These are phyloP conservation scores for Russula earlei DNA, from an alignment of 768 basidiomycete genomes.

Conservation along the genomic window DNA sequence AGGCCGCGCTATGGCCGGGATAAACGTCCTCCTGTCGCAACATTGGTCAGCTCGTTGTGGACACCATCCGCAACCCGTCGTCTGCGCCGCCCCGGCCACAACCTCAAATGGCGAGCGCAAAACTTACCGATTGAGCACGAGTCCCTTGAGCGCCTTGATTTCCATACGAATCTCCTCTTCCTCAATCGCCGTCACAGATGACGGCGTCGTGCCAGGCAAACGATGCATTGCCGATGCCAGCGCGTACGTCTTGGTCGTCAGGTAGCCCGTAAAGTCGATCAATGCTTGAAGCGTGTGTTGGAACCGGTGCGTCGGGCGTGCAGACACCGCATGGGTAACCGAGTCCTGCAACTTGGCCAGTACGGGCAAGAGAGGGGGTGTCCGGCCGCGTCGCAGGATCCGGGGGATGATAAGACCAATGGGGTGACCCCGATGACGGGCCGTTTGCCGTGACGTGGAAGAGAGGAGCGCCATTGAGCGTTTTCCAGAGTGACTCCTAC, in stretches of 20 bases:
- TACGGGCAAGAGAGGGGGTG: slow-evolving; percentile 21
- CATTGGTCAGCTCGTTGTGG: neutral
- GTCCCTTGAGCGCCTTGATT: slow-evolving; percentile 67
- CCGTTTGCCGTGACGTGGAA: slow-evolving; percentile 30
- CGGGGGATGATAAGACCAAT: slow-evolving; percentile 35
- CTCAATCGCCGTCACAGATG: slow-evolving; percentile 26
- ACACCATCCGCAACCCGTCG: neutral
- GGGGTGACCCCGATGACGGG: slow-evolving; percentile 20
- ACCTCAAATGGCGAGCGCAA: neutral
- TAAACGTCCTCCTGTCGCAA: slow-evolving; percentile 16
- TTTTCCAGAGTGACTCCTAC: slow-evolving; percentile 49
- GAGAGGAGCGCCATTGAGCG: slow-evolving; percentile 41
- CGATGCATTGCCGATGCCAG: slow-evolving; percentile 24
- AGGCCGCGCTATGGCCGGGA: slow-evolving; percentile 11
- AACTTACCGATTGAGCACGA: slow-evolving; percentile 63
- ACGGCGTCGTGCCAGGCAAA: slow-evolving; percentile 17
- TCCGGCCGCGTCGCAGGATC: slow-evolving; percentile 21
- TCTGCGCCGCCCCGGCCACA: too few relatives aligned
- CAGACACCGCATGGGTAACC: slow-evolving; percentile 3
- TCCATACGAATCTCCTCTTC: slow-evolving; percentile 68
- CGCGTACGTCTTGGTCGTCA: slow-evolving; percentile 63
- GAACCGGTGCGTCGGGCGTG: slow-evolving; percentile 28
- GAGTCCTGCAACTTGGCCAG: slow-evolving; percentile 19
- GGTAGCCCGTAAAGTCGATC: slow-evolving; percentile 69
- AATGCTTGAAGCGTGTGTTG: slow-evolving; percentile 59